phyloP scores from a whole-genome alignment of 768 basidiomycete species.

The Pulveroboletus sp. region DNA sequence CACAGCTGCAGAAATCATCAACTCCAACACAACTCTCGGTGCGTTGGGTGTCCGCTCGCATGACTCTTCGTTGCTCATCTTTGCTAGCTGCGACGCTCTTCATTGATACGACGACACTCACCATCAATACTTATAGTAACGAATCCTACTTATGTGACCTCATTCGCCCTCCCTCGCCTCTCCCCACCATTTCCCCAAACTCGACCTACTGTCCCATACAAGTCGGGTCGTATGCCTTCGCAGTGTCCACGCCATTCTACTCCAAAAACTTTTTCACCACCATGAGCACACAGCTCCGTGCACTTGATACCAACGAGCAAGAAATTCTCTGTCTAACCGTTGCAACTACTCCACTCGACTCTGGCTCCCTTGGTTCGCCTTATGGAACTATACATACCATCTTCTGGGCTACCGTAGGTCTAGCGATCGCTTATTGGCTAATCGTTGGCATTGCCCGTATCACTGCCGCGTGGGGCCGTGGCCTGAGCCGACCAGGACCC shows the following conservation, averaged over 20 bases:
- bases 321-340: conserved; percentile 85
- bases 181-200: conserved; percentile 44
- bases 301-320: conserved; percentile 81
- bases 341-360: conserved; percentile 70
- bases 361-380: conserved; percentile 48
- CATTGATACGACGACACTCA: conserved; percentile 76
- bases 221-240: conserved; percentile 79
- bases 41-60: conserved; percentile 22
- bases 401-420: conserved; percentile 70
- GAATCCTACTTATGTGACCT: conserved; percentile 74
- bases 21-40: conserved; percentile 67
- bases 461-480: conserved; percentile 82
- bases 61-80: not conserved
- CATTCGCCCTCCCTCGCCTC: conserved; percentile 75
- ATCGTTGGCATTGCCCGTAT: conserved; percentile 79
- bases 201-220: conserved; percentile 70
- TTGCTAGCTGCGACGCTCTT: conserved; percentile 73
- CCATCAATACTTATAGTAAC: conserved; percentile 69
- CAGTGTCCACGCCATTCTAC: conserved; percentile 67
- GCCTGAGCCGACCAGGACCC: conserved; percentile 51
- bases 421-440: conserved; percentile 80
- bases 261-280: conserved; percentile 75
- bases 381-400: conserved; percentile 69
- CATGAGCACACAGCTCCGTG: conserved; percentile 77
- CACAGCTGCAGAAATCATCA: conserved; percentile 57